Evolutionary conservation across 805 yeast species (phyloP).

Genomic region (Scheffersomyces ergatensis): DNA sequence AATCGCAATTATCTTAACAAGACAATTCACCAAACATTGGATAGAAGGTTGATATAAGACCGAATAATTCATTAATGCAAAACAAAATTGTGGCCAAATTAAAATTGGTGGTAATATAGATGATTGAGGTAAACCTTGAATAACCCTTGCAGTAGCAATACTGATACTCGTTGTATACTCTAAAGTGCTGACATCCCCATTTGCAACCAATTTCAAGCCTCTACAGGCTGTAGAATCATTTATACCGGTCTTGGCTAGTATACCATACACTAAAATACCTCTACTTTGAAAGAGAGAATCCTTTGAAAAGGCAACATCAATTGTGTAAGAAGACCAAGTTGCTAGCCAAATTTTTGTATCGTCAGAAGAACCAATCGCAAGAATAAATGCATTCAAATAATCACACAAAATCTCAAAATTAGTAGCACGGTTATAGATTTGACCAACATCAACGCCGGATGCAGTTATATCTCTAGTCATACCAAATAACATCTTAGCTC

Average conservation of each 20-base stretch:
- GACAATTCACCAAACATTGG: slow-evolving; percentile 25
- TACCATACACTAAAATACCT: slow-evolving; percentile 68
- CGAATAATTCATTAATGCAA: slow-evolving; percentile 25
- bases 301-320: slow-evolving; percentile 58
- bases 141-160: slow-evolving; percentile 46
- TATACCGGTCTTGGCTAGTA: slow-evolving; percentile 61
- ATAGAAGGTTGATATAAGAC: slow-evolving; percentile 31
- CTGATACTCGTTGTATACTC: slow-evolving; percentile 37
- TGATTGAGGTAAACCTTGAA: slow-evolving; percentile 44
- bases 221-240: slow-evolving; percentile 49
- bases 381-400: slow-evolving; percentile 51
- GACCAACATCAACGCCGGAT: slow-evolving; percentile 28
- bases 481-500: slow-evolving; percentile 69
- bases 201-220: slow-evolving; percentile 23
- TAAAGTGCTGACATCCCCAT: slow-evolving; percentile 15
- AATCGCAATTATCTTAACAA: slow-evolving; percentile 19
- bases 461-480: slow-evolving; percentile 53
- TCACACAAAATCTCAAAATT: slow-evolving; percentile 61
- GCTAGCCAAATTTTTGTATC: slow-evolving; percentile 57
- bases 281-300: slow-evolving; percentile 63
- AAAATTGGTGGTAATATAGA: slow-evolving; percentile 47
- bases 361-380: slow-evolving; percentile 43
- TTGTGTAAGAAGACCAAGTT: slow-evolving; percentile 62
- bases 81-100: slow-evolving; percentile 45
- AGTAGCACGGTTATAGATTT: slow-evolving; percentile 37